Evolutionary conservation across 495 filamentous ascomycete species (phyloP).

Genomic region (Penicillium dipodomyicola): DNA sequence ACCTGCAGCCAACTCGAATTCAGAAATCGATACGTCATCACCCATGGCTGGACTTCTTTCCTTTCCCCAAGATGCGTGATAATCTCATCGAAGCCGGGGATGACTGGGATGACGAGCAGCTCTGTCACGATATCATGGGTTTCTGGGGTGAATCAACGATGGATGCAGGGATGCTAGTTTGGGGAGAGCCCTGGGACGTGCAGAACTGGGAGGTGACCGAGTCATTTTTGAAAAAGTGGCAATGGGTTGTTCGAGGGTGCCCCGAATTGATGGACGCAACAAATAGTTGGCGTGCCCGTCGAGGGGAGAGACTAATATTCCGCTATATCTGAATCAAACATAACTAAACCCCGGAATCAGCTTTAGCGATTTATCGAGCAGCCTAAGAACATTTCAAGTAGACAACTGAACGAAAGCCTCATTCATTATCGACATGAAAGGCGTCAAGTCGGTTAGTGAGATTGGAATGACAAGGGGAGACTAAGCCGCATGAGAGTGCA

Average conservation of each 20-base stretch:
- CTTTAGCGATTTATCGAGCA: background rate
- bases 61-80: conserved; percentile 48
- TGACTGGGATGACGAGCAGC: conserved; percentile 43
- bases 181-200: conserved; percentile 50
- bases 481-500: background rate
- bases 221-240: conserved; percentile 49
- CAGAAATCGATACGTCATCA: conserved; percentile 46
- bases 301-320: conserved; percentile 50
- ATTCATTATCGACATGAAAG: conserved; percentile 43
- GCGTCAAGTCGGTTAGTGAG: conserved; percentile 41
- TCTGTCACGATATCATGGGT: conserved; percentile 48
- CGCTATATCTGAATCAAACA: conserved; percentile 32
- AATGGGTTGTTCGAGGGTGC: conserved; percentile 52
- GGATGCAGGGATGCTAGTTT: conserved; percentile 45
- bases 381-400: conserved; percentile 34
- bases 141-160: conserved; percentile 39
- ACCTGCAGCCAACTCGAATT: conserved; percentile 47
- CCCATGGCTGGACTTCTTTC: conserved; percentile 56
- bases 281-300: conserved; percentile 47
- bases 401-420: conserved; percentile 45
- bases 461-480: conserved; percentile 38
- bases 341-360: background rate
- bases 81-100: conserved; percentile 45
- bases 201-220: conserved; percentile 52
- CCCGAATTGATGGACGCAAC: conserved; percentile 45